Conservation (phyloP, 2,329 filamentous ascomycete species). For the Ceratocystis albifundus region DNA sequence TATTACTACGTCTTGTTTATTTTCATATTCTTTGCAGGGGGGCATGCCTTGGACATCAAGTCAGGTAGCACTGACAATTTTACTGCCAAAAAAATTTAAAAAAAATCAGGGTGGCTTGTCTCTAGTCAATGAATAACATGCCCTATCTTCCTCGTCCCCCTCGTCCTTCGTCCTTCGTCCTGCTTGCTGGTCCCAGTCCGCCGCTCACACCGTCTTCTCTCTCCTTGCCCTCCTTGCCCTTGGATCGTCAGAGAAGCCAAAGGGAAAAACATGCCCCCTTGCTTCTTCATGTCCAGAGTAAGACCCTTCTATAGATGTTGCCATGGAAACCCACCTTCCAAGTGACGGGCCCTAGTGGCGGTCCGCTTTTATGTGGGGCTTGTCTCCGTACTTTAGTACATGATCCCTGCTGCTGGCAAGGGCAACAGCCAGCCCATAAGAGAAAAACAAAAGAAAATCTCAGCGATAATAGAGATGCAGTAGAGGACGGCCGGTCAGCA, state of each 20-base stretch:
- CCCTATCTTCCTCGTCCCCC: not conserved
- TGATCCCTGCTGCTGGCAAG: conserved; percentile 10
- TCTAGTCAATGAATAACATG: not conserved
- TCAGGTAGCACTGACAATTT: not conserved
- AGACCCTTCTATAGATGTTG: conserved; percentile 22
- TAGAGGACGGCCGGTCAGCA: no score
- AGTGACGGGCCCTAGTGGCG: conserved; percentile 13
- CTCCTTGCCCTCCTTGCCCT: not conserved
- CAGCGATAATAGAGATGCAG: conserved; percentile 15
- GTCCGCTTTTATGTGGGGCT: conserved; percentile 14
- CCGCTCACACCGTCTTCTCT: not conserved
- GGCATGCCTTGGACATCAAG: not conserved
- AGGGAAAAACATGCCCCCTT: not conserved
- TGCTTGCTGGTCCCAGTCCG: not conserved
- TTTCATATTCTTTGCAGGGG: not conserved
- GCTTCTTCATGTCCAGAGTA: not conserved
- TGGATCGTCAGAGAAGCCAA: not conserved
- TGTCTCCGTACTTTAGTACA: conserved; percentile 17
- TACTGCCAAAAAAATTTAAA: not conserved
- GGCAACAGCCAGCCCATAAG: not conserved
- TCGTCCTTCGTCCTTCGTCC: not conserved
- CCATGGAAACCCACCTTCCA: conserved; percentile 23
- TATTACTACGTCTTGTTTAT: not conserved
- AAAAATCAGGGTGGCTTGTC: not conserved
- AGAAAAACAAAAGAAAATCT: not conserved